A percentile compares a stretch with the other conserved stretches of the same genome.
Evolutionary conservation across 768 basidiomycete genomes (phyloP).

Genomic region (Lanmaoa pseudosensibilis): DNA sequence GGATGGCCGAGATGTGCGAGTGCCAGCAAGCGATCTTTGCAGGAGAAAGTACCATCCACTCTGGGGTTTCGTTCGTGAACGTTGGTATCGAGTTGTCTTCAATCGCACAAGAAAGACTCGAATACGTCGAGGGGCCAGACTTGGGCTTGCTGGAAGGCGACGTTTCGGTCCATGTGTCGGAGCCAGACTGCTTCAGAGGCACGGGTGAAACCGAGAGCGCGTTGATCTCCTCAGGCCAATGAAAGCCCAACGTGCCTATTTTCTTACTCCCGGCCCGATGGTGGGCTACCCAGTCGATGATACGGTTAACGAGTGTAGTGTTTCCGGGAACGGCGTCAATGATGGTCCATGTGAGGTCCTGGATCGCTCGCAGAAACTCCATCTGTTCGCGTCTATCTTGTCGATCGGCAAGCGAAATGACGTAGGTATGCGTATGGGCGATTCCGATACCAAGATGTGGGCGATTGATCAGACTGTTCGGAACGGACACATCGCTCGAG

Average conservation of each 20-base stretch:
- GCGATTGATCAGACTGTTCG: neutral
- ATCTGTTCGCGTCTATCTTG: conserved; percentile 56
- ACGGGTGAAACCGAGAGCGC: conserved; percentile 17
- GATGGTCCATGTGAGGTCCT: conserved; percentile 55
- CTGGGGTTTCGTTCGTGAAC: conserved; percentile 39
- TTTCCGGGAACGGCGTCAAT: conserved; percentile 47
- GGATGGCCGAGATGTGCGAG: conserved; percentile 60
- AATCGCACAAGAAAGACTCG: conserved; percentile 43
- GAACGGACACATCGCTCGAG: neutral
- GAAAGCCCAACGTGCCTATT: conserved; percentile 19
- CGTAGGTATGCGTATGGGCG: conserved; percentile 44
- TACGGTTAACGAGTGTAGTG: conserved; percentile 38
- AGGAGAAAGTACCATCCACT: conserved; percentile 53
- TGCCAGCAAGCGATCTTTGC: conserved; percentile 71
- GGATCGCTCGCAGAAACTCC: conserved; percentile 48
- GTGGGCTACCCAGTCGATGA: conserved; percentile 44
- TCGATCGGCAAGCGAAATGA: conserved; percentile 60
- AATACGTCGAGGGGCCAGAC: neutral
- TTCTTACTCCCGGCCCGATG: conserved; percentile 1
- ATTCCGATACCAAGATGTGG: conserved; percentile 34
- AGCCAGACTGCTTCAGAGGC: conserved; percentile 16
- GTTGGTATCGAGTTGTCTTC: conserved; percentile 39
- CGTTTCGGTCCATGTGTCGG: conserved; percentile 22
- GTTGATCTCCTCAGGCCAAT: conserved; percentile 43
- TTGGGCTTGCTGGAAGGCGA: neutral